Base-by-base conservation (phyloP, 2,329 filamentous ascomycete genomes). In the Trichoderma citrinoviride region DNA sequence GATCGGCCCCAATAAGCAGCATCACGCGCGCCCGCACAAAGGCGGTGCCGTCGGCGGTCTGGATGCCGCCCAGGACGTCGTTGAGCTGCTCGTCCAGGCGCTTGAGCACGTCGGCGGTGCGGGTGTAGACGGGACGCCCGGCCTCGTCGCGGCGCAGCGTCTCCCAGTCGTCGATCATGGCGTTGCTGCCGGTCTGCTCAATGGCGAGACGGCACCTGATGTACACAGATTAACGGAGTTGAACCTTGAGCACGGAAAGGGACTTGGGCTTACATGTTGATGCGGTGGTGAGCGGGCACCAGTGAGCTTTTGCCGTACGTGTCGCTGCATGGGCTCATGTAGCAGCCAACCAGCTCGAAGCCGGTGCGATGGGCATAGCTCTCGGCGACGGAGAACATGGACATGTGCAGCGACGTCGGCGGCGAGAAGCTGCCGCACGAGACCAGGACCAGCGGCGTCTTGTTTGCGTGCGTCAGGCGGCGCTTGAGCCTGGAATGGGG, bases 1-100 rank as follows among this genome's bases (percentile, higher is more conserved):
- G 78, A 74, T 90, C 88, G 7, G 85, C 88, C 3, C 93, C 92
- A 7, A 91, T 92, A 37, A 96, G 83, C 46, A 96, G 82, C 61
- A 90, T 87, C 68, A 96, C 90, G 61, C 86, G 86, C 14, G 90
- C 88, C 23, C 76, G 76, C 47, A 81, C 85, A 73, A 85, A 88
- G 69, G n/a, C n/a, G n/a, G 83, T 85, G 65, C 80, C 79, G 63
- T 91, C 91, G 69, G 82, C 80, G 37, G 83, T 84, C 71, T 89
- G 83, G 33, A 93, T 86, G 10, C 92, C 92, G 6, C 92, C 92
- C 44, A 90, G 88, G 21, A 90, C 84, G 23, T 84, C 83, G 74
- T 96, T 96, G 73, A 96, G 90, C 77, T 96, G 91, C 72, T 93
- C 77, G 68, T 94, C 87, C 70, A 96, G 93, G 77, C 96, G 92